phyloP scores from a whole-genome alignment of 345 rosid genomes.

The Linum lewisii region DNA sequence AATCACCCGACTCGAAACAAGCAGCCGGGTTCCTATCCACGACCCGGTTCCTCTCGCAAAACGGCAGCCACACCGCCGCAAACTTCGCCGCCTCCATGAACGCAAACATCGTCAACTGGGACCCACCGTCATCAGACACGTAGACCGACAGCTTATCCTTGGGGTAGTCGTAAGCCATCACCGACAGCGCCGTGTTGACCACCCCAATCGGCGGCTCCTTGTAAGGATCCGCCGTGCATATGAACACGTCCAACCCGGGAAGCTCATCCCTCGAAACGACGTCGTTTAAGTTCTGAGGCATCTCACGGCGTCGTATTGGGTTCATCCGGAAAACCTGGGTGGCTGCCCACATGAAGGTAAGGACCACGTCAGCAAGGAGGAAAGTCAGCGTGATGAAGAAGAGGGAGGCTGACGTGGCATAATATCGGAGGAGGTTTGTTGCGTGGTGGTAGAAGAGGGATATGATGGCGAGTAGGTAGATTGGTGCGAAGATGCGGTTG shows the following conservation, averaged over 20 bases:
- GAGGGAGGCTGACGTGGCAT: slow-evolving; percentile 10
- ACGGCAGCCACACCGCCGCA: slow-evolving; percentile 64
- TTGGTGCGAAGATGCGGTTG: slow-evolving; percentile 38
- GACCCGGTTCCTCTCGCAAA: slow-evolving; percentile 36
- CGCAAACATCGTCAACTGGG: slow-evolving; percentile 57
- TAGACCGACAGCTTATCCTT: slow-evolving; percentile 55
- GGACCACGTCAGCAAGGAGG: slow-evolving; percentile 42
- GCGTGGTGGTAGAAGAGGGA: slow-evolving; percentile 42
- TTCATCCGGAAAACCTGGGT: slow-evolving; percentile 27
- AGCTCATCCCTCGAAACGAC: slow-evolving; percentile 21
- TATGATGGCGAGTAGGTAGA: slow-evolving; percentile 41
- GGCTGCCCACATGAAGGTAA: slow-evolving; percentile 60
- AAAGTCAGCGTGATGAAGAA: slow-evolving; percentile 19
- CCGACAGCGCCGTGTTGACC: slow-evolving; percentile 67
- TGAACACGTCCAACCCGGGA: slow-evolving; percentile 57
- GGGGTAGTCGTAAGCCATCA: slow-evolving; percentile 75
- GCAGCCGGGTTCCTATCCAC: slow-evolving; percentile 45
- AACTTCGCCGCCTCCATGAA: slow-evolving; percentile 65
- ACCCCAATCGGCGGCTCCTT: slow-evolving; percentile 74
- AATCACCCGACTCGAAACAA: slow-evolving; percentile 32
- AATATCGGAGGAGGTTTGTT: slow-evolving; percentile 20
- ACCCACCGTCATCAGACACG: slow-evolving; percentile 83
- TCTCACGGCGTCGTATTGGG: slow-evolving; percentile 34
- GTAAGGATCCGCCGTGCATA: slow-evolving; percentile 88
- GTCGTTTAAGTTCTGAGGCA: slow-evolving; percentile 33